Evolutionary conservation across 495 filamentous ascomycete genomes (phyloP).

Genomic region (Penicillium nucicola): DNA sequence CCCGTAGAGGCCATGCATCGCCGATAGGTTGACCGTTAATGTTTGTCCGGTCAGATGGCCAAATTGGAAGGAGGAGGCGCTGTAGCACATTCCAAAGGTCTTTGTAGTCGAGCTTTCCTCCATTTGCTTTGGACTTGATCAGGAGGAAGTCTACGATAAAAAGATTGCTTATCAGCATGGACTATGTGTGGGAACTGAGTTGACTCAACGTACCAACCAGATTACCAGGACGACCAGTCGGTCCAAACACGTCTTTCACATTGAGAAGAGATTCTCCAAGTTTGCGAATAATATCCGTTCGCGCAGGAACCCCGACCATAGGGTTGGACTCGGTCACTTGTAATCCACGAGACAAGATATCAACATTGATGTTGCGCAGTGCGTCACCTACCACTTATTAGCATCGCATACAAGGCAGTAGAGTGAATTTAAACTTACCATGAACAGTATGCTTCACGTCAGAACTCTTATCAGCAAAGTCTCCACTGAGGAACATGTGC

Average conservation of each 20-base stretch:
- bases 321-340: conserved; percentile 50
- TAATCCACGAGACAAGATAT: conserved; percentile 22
- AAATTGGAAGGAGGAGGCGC: conserved; percentile 48
- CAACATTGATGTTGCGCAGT: conserved; percentile 12
- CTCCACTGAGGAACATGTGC: conserved; percentile 55
- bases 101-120: conserved; percentile 26
- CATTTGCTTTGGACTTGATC: conserved; percentile 8
- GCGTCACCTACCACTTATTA: conserved; percentile 11
- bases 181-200: background rate
- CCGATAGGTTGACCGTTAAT: conserved; percentile 51
- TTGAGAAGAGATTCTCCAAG: conserved; percentile 46
- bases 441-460: conserved; percentile 21
- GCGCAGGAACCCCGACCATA: conserved; percentile 48
- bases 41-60: conserved; percentile 53
- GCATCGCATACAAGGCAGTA: background rate
- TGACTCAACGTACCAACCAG: conserved; percentile 45
- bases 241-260: conserved; percentile 49
- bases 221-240: conserved; percentile 48
- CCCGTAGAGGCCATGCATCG: conserved; percentile 53
- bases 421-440: conserved; percentile 19
- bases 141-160: conserved; percentile 47
- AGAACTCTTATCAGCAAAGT: conserved; percentile 31
- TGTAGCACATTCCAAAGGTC: conserved; percentile 51
- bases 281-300: conserved; percentile 44
- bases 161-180: background rate